Conservation (phyloP, 2,329 filamentous ascomycete species). For the Ophiocordyceps camponoti-saundersi region DNA sequence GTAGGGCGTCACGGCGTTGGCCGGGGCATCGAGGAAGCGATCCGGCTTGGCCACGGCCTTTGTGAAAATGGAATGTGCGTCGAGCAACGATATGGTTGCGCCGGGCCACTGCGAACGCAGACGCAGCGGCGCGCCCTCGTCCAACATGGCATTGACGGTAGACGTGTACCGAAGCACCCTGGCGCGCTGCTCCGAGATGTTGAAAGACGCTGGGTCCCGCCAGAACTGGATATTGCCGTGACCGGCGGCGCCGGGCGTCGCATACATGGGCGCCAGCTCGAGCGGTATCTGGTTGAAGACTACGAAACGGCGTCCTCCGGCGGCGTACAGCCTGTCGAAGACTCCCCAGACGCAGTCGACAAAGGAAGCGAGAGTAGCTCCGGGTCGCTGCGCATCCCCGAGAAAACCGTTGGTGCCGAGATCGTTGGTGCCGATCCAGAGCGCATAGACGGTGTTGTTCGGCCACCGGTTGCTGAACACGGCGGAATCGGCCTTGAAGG, state of each 20-base stretch:
- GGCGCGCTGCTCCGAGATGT: conserved; percentile 26
- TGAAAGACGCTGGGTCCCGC: conserved; percentile 25
- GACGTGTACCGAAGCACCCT: conserved; percentile 30
- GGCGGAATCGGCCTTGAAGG: conserved; percentile 32
- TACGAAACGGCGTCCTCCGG: conserved; percentile 54
- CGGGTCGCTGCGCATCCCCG: conserved; percentile 40
- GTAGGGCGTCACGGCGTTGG: conserved; percentile 42
- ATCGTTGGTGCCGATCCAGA: conserved; percentile 76
- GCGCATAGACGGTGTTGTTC: conserved; percentile 50
- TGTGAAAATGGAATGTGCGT: conserved; percentile 46
- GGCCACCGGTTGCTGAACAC: conserved; percentile 25
- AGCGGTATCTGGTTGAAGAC: conserved; percentile 54
- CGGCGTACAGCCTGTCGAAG: conserved; percentile 44
- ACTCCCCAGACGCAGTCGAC: conserved; percentile 49
- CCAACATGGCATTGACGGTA: conserved; percentile 29
- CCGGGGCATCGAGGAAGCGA: conserved; percentile 43
- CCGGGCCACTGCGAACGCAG: conserved; percentile 31
- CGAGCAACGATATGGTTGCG: conserved; percentile 46
- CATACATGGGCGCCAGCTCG: conserved; percentile 51
- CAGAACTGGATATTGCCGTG: conserved; percentile 20
- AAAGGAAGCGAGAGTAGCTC: conserved; percentile 46
- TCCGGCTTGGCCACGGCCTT: conserved; percentile 47
- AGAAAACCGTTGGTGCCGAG: conserved; percentile 50
- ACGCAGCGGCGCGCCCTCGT: conserved; percentile 31
- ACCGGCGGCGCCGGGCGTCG: conserved; percentile 2